Conservation (phyloP, 2,329 filamentous ascomycete species). For the Epichloe gansuensis region DNA sequence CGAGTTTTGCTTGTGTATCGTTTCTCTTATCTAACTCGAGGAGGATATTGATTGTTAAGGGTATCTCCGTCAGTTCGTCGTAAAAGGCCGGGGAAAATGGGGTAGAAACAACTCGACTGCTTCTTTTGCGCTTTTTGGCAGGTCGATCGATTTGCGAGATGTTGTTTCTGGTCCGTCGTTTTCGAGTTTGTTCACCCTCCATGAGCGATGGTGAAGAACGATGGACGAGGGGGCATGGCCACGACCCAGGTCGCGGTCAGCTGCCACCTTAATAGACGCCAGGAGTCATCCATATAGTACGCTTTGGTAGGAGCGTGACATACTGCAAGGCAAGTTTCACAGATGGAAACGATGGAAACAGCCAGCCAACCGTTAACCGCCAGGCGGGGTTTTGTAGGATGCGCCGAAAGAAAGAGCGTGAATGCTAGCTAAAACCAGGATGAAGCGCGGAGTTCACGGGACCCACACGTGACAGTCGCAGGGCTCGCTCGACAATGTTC, state of each 20-base stretch:
- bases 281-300: background rate
- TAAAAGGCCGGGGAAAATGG: slow-evolving; percentile 16
- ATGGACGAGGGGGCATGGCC: background rate
- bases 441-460: background rate
- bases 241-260: background rate
- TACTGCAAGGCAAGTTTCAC: background rate
- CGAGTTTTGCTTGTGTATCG: background rate
- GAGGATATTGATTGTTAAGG: slow-evolving; percentile 15
- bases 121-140: background rate
- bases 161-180: background rate
- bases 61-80: slow-evolving; percentile 16
- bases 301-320: background rate
- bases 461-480: too few relatives aligned
- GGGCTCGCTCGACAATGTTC: too few relatives aligned
- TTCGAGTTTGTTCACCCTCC: background rate
- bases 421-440: background rate
- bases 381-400: background rate
- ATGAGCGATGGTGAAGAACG: background rate
- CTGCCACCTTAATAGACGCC: background rate
- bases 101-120: background rate
- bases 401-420: background rate
- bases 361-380: background rate
- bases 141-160: background rate
- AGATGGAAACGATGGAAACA: background rate
- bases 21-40: slow-evolving; percentile 16